phyloP scores from a whole-genome alignment of 768 basidiomycete species.

The Tricholomella constricta region DNA sequence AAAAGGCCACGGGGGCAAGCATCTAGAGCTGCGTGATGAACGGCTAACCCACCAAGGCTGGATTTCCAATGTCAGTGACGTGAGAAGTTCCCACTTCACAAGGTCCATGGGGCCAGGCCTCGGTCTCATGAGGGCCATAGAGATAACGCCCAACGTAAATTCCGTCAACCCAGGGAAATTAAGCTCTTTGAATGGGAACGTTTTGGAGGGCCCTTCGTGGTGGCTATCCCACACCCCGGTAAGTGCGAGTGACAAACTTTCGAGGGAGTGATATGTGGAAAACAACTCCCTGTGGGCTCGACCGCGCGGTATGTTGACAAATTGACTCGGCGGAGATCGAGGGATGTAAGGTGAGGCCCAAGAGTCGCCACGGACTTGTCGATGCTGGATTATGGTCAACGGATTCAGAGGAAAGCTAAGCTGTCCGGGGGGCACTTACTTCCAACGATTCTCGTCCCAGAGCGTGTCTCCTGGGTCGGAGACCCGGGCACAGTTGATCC shows the following conservation, averaged over 20 bases:
- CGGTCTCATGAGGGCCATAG: too few species aligned
- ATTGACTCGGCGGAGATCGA: slow-evolving; percentile 15
- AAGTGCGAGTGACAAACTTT: slow-evolving; percentile 18
- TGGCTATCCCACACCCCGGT: slow-evolving; percentile 24
- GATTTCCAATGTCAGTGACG: slow-evolving; percentile 15
- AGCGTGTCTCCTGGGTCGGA: too few species aligned
- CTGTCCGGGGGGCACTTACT: background rate
- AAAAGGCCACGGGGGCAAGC: background rate
- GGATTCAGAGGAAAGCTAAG: background rate
- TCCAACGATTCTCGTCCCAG: background rate
- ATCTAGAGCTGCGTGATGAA: too few species aligned
- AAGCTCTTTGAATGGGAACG: slow-evolving; percentile 15
- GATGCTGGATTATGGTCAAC: slow-evolving; percentile 6
- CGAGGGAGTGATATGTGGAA: slow-evolving; percentile 9
- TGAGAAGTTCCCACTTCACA: slow-evolving; percentile 11
- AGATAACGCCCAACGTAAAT: slow-evolving; percentile 8
- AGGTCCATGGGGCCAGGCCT: slow-evolving; percentile 19
- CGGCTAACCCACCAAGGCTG: slow-evolving; percentile 16
- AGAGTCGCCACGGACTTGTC: slow-evolving; percentile 10
- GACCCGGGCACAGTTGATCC: background rate
- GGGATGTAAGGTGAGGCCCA: slow-evolving; percentile 8
- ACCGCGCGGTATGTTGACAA: slow-evolving; percentile 3
- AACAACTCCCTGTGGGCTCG: slow-evolving; percentile 1
- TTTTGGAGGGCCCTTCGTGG: slow-evolving; percentile 6
- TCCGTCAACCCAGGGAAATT: slow-evolving; percentile 18